Base-by-base conservation (phyloP, 2,329 filamentous ascomycete species). In the Hymenoscyphus fructigenus region DNA sequence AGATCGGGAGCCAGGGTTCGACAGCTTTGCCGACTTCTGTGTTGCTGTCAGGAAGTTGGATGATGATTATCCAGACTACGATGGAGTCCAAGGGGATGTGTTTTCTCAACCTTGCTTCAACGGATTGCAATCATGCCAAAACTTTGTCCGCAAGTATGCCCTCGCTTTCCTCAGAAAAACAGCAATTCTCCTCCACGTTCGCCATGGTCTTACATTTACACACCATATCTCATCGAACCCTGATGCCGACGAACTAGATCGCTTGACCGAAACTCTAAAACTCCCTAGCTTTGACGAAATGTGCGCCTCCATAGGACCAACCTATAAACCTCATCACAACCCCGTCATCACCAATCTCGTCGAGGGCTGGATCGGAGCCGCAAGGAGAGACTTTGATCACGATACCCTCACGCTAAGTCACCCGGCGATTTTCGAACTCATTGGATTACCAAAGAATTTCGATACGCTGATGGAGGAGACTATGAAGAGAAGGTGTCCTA, bases 391-490 rank as follows among this genome's bases (percentile, higher is more conserved):
- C 17, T n/a, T 44, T 44, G 41, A 32, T 32, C 32, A 57, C 9
- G 28, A 59, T 29, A 44, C 36, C 17, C 41, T 34, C 10, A 61
- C 20, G 69, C 71, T 85, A 71, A 88, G 91, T 63, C 95, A 99
- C 75, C 96, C 95, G 0, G 90, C 88, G 57, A 97, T 99, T 68
- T 96, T 95, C 74, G 95, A 99, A 77, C 85, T 99, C 28, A 89
- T 99, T 14, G 95, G 95, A 1, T 80, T 99, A 59, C 95, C 95
- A 0, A 91, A 91, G 78, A 93, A 94, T 73, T 99, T 93, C 76
- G 95, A 98, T 76, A 90, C 88, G 2, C 82, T 99, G 44, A 96
- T 97, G 65, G 94, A 97, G 74, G 93, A 96, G 78, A 92, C 92
- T 29, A 94, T 95, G 70, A 88, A 88, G 68, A 83, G 90, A 61